Evolutionary conservation across 495 filamentous ascomycete species (phyloP), one percentile per base, ranked within the genome.

Genomic region (Penicillium coprophilum): DNA sequence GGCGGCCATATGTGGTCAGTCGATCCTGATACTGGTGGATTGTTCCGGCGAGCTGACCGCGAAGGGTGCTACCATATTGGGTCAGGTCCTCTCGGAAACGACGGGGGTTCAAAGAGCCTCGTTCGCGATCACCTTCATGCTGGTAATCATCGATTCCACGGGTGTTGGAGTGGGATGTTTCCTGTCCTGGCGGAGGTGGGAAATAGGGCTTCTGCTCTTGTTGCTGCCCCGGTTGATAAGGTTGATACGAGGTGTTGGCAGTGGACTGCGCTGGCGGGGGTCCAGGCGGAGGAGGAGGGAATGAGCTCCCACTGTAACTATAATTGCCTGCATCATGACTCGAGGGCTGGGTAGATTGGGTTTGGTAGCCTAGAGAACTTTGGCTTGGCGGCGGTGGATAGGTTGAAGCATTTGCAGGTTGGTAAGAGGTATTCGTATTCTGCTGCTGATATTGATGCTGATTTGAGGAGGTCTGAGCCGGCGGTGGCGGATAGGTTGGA

Each of bases 11-110:
- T 3, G 56, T 51, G 20, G 65, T 69, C 24, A 77, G 58, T 15
- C 66, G 64, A 55, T 77, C 75, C 53, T 78, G 75, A 47, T 79
- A 78, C 31, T 77, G 75, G 55, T 80, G 78, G 28, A 79, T 75
- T 31, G 77, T 77, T 27, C 76, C 75, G 11, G 76, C 75, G 6
- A 81, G 62, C 41, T 77, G 71, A 17, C 74, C 75, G 46, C 75
- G 71, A 44, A 81, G 61, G 17, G 56, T 58, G 43, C 72, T 69
- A 15, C 67, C 66, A 28, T 77, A 73, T 12, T 66, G 62, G 11
- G 56, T 66, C 40, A 79, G 40, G 10, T 79, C 72, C 15, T 73
- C 68, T 7, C 64, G 61, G 56, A 77, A 59, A 2, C 72, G 70
- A 43, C 65, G 64, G 13, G 68, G 64, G 2, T 56, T 63, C 43